These are phyloP conservation scores for Penstemon davidsonii DNA, from an alignment of 257 asterid species.

Conservation along the genomic window DNA sequence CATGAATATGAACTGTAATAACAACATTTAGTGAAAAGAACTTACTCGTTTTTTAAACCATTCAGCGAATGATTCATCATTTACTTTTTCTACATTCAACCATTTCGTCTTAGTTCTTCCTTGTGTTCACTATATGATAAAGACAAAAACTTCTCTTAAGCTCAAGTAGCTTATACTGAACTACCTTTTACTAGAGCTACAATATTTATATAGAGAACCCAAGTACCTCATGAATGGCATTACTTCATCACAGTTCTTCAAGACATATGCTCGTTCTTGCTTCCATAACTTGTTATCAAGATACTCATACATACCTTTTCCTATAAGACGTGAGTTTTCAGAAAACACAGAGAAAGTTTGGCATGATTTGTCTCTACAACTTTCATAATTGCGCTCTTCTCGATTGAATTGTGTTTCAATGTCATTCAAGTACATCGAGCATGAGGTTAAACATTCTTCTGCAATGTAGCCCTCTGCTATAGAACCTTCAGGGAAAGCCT, in stretches of 20 bases:
- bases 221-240: neutral
- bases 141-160: no score
- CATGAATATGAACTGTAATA: neutral
- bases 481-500: no score
- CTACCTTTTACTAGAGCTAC: neutral
- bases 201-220: no score
- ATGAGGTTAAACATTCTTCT: no score
- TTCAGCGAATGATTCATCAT: neutral
- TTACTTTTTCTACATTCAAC: slow-evolving; percentile 9
- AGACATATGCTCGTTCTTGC: neutral
- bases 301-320: neutral
- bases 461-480: no score
- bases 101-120: neutral
- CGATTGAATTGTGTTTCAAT: no score
- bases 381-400: no score
- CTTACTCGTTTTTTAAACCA: slow-evolving; percentile 14
- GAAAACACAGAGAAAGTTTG: no score
- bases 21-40: neutral
- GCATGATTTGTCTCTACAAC: no score
- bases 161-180: no score
- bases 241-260: neutral
- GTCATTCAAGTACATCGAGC: no score
- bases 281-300: neutral
- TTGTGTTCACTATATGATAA: neutral
- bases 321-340: neutral